These are phyloP conservation scores for Saksenaea vasiformis DNA, from an alignment of 371 early-diverging fungal genomes.

Conservation along the genomic window DNA sequence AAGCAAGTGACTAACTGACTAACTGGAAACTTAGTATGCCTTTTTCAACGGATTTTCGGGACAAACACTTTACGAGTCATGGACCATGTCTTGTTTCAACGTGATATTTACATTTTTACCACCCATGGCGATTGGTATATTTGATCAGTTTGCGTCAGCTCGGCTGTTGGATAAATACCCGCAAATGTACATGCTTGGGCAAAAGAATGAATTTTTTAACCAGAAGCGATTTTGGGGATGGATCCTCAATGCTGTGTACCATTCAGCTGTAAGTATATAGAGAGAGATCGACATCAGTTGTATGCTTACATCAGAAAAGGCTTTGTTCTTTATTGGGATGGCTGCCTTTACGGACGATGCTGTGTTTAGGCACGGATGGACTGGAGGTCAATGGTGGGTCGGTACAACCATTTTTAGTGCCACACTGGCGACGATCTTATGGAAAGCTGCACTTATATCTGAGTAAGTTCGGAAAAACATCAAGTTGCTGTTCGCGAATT, in stretches of 20 bases:
- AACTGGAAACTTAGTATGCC: conserved; percentile 57
- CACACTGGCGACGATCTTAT: conserved; percentile 76
- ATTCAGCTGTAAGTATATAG: conserved; percentile 61
- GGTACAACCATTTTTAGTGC: conserved; percentile 79
- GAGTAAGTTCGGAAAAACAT: conserved; percentile 51
- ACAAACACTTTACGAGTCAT: conserved; percentile 90
- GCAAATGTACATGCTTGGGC: conserved; percentile 93
- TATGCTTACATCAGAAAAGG: conserved; percentile 12
- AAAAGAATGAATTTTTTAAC: conserved; percentile 90
- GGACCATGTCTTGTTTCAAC: conserved; percentile 91
- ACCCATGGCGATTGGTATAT: conserved; percentile 88
- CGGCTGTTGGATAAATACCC: conserved; percentile 95
- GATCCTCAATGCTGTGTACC: conserved; percentile 91
- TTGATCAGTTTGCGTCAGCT: conserved; percentile 91
- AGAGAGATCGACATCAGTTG: neutral
- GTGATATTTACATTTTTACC: conserved; percentile 90
- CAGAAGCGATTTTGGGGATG: conserved; percentile 94
- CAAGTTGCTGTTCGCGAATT: neutral
- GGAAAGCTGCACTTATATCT: conserved; percentile 83
- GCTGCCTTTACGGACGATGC: conserved; percentile 63
- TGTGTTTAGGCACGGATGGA: conserved; percentile 59
- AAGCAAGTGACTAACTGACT: neutral
- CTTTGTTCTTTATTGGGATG: conserved; percentile 65
- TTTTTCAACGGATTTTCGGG: conserved; percentile 90
- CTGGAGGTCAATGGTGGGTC: conserved; percentile 79